A percentile compares a stretch with the other conserved stretches of the same genome.
These are phyloP conservation scores for Tilletia walkeri DNA, from an alignment of 1,284 basidiomycete genomes.

Conservation along the genomic window DNA sequence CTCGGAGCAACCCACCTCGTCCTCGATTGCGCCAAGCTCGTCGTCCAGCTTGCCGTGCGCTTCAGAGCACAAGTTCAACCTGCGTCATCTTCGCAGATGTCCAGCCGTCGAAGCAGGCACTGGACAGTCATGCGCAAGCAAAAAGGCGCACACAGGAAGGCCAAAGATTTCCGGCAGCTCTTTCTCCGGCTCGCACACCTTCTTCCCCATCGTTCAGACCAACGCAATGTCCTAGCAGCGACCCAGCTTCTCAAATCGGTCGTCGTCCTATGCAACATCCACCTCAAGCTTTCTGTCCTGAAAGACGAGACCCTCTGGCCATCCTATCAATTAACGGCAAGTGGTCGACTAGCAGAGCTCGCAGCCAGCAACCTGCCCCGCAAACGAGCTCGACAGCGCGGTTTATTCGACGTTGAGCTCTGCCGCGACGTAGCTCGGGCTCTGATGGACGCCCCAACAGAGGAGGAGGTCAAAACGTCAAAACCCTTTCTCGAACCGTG, in stretches of 20 bases:
- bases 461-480: not conserved
- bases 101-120: too few relatives aligned
- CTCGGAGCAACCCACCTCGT: constrained; percentile 4
- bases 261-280: constrained; percentile 6
- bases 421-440: constrained; percentile 1
- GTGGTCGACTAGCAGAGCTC: not conserved
- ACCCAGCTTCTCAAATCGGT: not conserved
- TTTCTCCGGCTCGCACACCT: not conserved
- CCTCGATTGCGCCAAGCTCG: not conserved
- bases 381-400: not conserved
- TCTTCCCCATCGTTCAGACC: not conserved
- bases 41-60: not conserved
- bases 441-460: not conserved
- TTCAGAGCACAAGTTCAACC: not conserved
- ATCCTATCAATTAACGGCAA: not conserved
- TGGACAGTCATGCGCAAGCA: too few relatives aligned
- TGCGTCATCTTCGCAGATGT: not conserved
- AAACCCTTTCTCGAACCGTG: not conserved
- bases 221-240: not conserved
- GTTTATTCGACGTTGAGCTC: not conserved
- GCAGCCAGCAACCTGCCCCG: not conserved
- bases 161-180: not conserved
- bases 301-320: not conserved
- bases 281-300: not conserved
- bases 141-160: not conserved